phyloP scores from a whole-genome alignment of 2,329 filamentous ascomycete species.

The Colletotrichum plurivorum region DNA sequence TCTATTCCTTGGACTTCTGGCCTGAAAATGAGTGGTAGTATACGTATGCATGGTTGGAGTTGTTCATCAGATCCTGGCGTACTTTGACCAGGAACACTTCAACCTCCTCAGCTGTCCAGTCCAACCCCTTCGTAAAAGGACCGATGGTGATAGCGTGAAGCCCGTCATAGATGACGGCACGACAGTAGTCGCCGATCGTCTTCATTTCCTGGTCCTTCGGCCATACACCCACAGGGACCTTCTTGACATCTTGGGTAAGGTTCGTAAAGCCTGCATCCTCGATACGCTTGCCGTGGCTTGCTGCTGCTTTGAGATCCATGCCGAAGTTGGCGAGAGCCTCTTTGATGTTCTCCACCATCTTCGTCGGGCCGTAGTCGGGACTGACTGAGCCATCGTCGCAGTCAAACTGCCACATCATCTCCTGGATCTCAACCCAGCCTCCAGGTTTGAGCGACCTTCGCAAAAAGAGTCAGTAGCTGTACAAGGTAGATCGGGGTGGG shows the following conservation, averaged over 20 bases:
- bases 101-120: conserved; percentile 46
- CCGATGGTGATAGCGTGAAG: conserved; percentile 42
- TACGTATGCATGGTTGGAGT: conserved; percentile 46
- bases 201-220: conserved; percentile 57
- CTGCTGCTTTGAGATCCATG: conserved; percentile 47
- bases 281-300: conserved; percentile 48
- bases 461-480: not conserved
- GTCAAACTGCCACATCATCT: conserved; percentile 42
- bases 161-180: conserved; percentile 43
- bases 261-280: conserved; percentile 44
- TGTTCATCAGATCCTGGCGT: conserved; percentile 46
- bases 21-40: conserved; percentile 49
- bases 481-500: not conserved
- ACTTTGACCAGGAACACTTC: conserved; percentile 45
- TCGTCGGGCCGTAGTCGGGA: conserved; percentile 43
- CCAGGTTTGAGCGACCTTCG: conserved; percentile 40
- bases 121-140: conserved; percentile 47
- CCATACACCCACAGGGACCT: conserved; percentile 52
- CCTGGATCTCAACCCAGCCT: conserved; percentile 30
- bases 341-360: conserved; percentile 49
- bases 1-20: conserved; percentile 42
- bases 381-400: conserved; percentile 59
- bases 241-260: conserved; percentile 46
- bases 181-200: conserved; percentile 50
- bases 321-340: conserved; percentile 48